A percentile compares a stretch with the other conserved stretches of the same genome.
phyloP scores from a whole-genome alignment of 805 yeast genomes.

The Kazachstania taianensis region DNA sequence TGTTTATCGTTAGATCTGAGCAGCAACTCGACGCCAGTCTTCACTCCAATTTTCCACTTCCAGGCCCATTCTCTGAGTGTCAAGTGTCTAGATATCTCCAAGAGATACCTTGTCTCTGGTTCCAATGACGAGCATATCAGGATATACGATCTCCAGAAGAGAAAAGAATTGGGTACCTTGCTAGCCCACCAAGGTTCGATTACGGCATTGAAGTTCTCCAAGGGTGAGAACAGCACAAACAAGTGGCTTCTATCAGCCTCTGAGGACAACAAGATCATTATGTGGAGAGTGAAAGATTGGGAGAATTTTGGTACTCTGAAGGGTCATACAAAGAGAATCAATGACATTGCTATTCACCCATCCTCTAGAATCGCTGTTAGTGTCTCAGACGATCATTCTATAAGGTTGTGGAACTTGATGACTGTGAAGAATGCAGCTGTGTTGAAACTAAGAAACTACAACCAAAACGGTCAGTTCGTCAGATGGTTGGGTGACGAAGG shows the following conservation, averaged over 20 bases:
- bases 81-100: constrained; percentile 72
- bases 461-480: constrained; percentile 55
- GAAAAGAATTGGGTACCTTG: constrained; percentile 87
- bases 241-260: constrained; percentile 89
- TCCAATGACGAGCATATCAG: constrained; percentile 93
- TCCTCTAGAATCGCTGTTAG: constrained; percentile 83
- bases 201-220: constrained; percentile 63
- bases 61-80: constrained; percentile 89
- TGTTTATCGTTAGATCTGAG: constrained; percentile 71
- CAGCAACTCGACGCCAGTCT: constrained; percentile 40
- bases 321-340: constrained; percentile 78
- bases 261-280: constrained; percentile 78
- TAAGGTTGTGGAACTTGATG: constrained; percentile 92
- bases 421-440: constrained; percentile 88
- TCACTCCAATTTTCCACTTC: constrained; percentile 91
- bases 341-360: constrained; percentile 83
- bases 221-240: constrained; percentile 29
- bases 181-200: constrained; percentile 85
- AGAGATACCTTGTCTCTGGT: constrained; percentile 82
- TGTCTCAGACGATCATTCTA: constrained; percentile 74
- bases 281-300: constrained; percentile 98
- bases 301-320: constrained; percentile 79
- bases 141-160: constrained; percentile 84
- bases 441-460: constrained; percentile 59
- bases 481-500: constrained; percentile 59